Conservation (phyloP, 371 early-diverging fungal genomes). For the Funneliformis caledonium region DNA sequence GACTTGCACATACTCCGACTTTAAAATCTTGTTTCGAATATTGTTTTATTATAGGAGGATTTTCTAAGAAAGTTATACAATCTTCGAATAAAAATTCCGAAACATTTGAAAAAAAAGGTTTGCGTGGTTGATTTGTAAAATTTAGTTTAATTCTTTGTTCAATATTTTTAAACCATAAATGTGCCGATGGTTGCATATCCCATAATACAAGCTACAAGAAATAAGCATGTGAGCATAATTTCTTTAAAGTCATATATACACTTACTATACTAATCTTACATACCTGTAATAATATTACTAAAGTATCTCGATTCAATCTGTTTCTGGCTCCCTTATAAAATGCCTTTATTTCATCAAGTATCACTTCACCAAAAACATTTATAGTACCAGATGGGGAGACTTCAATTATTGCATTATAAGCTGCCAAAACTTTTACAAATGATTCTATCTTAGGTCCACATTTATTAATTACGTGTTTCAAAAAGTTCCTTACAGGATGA, state of each 20-base stretch:
- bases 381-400: constrained; percentile 44
- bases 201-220: constrained; percentile 49
- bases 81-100: constrained; percentile 46
- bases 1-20: constrained; percentile 48
- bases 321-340: constrained; percentile 38
- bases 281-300: constrained; percentile 53
- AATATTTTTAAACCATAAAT: constrained; percentile 50
- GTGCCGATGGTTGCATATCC: constrained; percentile 47
- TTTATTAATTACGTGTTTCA: constrained; percentile 53
- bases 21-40: constrained; percentile 60
- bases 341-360: constrained; percentile 53
- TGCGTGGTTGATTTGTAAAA: not conserved
- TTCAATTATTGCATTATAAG: constrained; percentile 47
- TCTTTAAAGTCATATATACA: not conserved
- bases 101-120: constrained; percentile 50
- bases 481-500: constrained; percentile 49
- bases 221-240: not conserved
- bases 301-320: constrained; percentile 52
- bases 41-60: constrained; percentile 47
- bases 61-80: constrained; percentile 48
- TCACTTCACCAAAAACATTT: constrained; percentile 53
- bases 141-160: constrained; percentile 45
- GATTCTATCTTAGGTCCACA: constrained; percentile 51
- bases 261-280: not conserved
- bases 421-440: constrained; percentile 50